Evolutionary conservation across 2,329 filamentous ascomycete species (phyloP), one percentile per base, ranked within the genome.

Genomic region (Onygenales sp.): DNA sequence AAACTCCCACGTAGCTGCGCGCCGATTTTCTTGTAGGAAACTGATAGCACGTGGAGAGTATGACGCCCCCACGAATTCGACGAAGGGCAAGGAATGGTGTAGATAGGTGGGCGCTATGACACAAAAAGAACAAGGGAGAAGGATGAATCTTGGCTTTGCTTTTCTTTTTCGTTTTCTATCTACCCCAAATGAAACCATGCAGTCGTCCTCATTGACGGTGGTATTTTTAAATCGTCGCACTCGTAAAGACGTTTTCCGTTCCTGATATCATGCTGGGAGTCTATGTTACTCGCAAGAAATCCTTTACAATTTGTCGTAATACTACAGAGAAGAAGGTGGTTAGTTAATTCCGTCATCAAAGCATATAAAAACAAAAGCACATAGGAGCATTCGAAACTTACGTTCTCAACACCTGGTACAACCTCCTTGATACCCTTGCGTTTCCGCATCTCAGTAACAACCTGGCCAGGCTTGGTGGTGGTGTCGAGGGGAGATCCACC

Each of bases 391-490:
- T 27, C 21, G 4, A 54, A 61, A 87, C 88, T 89, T 84, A 93
- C 89, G 83, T 96, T 95, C 73, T 89, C 88, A 79, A 90, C 85
- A 73, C 86, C 88, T 67, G 93, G 92, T 73, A 96, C 87, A 68
- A 89, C 83, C 70, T 86, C 78, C 89, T 98, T 98, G 82, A 98
- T 81, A 89, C 92, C 93, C 89, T 98, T 98, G 79, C 92, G 88
- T 86, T 96, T 96, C 73, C 93, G 90, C 86, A 94, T 95, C 56
- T 86, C 83, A 72, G 80, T 78, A 66, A 97, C 89, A 67, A 96
- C 80, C 72, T 82, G 75, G 73, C 91, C 93, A 67, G 86, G 82
- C 83, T 91, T 88, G 70, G 83, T 84, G 68, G 84, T 86, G 71
- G 76, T 63, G 77, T 98, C 92, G 69, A 96, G 83, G 64, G 88